Percentiles rank a stretch among this genome's conserved stretches.
Conservation (phyloP, 2,329 filamentous ascomycete genomes). For the Helotiales sp. region DNA sequence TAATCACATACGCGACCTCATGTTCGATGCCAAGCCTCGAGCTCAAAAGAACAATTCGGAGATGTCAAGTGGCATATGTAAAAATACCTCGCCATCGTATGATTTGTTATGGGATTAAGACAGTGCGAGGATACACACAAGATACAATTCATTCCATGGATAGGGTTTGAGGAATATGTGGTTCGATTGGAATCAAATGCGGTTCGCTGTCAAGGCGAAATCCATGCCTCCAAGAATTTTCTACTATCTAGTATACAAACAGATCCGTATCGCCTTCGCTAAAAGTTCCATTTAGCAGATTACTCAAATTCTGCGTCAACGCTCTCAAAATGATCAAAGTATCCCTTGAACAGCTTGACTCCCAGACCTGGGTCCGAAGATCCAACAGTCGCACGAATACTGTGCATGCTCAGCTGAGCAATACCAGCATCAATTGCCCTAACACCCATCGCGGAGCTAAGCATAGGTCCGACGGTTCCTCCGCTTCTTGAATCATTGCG, state of each 20-base stretch:
- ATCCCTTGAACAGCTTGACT: conserved; percentile 25
- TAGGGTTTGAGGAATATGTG: not conserved
- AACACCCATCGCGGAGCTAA: conserved; percentile 80
- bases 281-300: not conserved
- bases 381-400: conserved; percentile 86
- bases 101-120: not conserved
- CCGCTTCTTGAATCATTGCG: conserved; percentile 88
- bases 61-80: not conserved
- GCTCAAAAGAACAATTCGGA: not conserved
- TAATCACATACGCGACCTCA: not conserved
- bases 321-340: conserved; percentile 25
- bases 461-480: conserved; percentile 93
- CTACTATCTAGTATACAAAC: not conserved
- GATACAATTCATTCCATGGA: not conserved
- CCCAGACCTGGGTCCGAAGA: conserved; percentile 50
- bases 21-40: not conserved
- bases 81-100: not conserved
- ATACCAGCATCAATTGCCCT: conserved; percentile 86
- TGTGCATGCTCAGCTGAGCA: conserved; percentile 93
- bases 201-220: not conserved
- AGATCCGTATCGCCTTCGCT: not conserved
- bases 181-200: not conserved
- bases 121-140: not conserved
- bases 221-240: not conserved
- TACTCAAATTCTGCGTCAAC: conserved; percentile 24